Evolutionary conservation across 75 land plant species (phyloP).

Genomic region (Gnetum montanum): DNA sequence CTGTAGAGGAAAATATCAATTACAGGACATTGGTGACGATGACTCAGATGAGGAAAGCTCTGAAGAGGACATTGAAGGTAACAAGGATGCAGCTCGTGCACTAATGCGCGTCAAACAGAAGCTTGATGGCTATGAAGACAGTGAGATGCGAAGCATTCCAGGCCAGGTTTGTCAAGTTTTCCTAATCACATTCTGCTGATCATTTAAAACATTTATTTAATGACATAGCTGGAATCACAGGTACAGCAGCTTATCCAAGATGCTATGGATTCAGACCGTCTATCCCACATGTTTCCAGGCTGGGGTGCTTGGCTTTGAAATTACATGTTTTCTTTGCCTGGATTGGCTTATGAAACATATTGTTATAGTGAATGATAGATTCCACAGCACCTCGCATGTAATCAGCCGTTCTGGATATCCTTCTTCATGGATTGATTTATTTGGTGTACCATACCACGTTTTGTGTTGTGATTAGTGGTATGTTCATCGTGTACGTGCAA

Average conservation of each 20-base stretch:
- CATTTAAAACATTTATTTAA: background rate
- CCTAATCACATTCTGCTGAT: background rate
- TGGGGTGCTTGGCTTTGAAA: slow-evolving; percentile 96
- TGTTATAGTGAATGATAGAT: too few species aligned
- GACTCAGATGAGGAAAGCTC: slow-evolving; percentile 35
- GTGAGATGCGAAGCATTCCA: slow-evolving; percentile 87
- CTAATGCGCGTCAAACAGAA: slow-evolving; percentile 93
- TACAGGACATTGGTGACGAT: slow-evolving; percentile 53
- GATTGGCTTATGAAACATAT: too few species aligned
- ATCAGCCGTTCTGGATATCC: too few species aligned
- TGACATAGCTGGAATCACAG: slow-evolving; percentile 17
- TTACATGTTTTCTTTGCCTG: too few species aligned
- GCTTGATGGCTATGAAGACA: slow-evolving; percentile 97
- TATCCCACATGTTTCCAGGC: slow-evolving; percentile 88
- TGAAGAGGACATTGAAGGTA: slow-evolving; percentile 68
- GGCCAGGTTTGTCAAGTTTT: slow-evolving; percentile 65
- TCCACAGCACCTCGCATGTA: too few species aligned
- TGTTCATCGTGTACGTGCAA: too few species aligned
- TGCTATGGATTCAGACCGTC: slow-evolving; percentile 79
- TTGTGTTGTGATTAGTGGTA: too few species aligned
- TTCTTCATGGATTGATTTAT: too few species aligned
- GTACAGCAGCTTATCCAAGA: slow-evolving; percentile 93
- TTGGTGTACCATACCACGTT: too few species aligned
- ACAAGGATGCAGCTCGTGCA: slow-evolving; percentile 97
- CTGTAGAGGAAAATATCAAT: background rate